phyloP scores from a whole-genome alignment of 805 yeast species.

The Suhomyces prunicola region DNA sequence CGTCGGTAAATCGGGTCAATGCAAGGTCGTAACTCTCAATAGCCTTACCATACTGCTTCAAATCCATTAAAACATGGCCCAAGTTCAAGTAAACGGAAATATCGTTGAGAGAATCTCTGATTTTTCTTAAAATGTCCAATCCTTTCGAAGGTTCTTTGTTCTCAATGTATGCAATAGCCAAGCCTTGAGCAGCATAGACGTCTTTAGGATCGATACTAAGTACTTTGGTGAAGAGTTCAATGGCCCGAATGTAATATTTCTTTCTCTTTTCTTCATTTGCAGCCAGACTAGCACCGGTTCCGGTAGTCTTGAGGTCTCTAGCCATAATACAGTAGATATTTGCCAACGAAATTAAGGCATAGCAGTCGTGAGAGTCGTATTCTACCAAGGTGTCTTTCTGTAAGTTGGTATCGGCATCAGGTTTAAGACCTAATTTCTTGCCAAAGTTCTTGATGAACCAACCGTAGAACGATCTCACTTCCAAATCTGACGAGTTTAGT shows the following conservation, averaged over 20 bases:
- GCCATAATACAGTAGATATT: slow-evolving; percentile 83
- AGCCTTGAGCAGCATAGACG: slow-evolving; percentile 96
- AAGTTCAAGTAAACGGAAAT: slow-evolving; percentile 78
- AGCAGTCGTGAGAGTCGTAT: slow-evolving; percentile 82
- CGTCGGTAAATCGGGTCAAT: slow-evolving; percentile 57
- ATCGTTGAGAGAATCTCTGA: slow-evolving; percentile 86
- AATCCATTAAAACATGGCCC: slow-evolving; percentile 83
- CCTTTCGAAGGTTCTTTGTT: slow-evolving; percentile 72
- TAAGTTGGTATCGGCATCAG: slow-evolving; percentile 68
- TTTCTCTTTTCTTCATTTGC: slow-evolving; percentile 54
- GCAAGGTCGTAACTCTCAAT: slow-evolving; percentile 88
- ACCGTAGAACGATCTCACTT: slow-evolving; percentile 86
- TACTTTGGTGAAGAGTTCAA: slow-evolving; percentile 87
- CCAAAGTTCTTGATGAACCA: slow-evolving; percentile 76
- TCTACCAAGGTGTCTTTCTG: slow-evolving; percentile 82
- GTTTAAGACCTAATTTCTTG: slow-evolving; percentile 44
- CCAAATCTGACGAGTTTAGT: slow-evolving; percentile 59
- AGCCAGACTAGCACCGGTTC: slow-evolving; percentile 6
- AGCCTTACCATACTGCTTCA: slow-evolving; percentile 79
- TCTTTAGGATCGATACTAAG: slow-evolving; percentile 77
- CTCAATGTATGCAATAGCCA: slow-evolving; percentile 90
- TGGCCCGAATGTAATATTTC: slow-evolving; percentile 83
- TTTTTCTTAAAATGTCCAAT: slow-evolving; percentile 79
- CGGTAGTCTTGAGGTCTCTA: slow-evolving; percentile 54
- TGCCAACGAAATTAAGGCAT: slow-evolving; percentile 86